Conservation (phyloP, 163 green algal species). For the Chlorella variabilis region DNA sequence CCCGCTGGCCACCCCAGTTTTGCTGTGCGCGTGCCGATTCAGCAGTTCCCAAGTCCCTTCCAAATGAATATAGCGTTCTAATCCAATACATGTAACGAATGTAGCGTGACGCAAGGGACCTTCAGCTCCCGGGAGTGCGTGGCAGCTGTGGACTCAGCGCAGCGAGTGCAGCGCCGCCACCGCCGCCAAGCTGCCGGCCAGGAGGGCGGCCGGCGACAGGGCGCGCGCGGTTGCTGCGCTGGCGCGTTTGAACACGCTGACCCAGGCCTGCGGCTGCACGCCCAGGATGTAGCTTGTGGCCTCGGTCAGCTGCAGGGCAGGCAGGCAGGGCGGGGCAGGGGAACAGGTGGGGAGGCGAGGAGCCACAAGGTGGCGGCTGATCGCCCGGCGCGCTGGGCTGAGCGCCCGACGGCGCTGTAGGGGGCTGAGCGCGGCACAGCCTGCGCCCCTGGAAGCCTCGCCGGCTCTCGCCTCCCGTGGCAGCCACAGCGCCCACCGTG, state of each 20-base stretch:
- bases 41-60: too few relatives aligned
- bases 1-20: background rate
- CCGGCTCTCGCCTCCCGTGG: background rate
- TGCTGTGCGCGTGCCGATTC: too few relatives aligned
- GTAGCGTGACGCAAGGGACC: background rate
- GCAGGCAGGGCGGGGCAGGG: background rate
- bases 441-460: too few relatives aligned
- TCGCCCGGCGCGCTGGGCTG: background rate
- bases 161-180: background rate
- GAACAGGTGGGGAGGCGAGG: too few relatives aligned
- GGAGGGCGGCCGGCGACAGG: background rate
- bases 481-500: background rate
- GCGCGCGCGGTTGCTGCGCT: background rate
- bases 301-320: constrained; percentile 20
- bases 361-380: too few relatives aligned
- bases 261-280: background rate
- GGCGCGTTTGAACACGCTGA: background rate
- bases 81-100: background rate
- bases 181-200: constrained; percentile 7
- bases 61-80: background rate
- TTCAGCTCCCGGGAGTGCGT: too few relatives aligned
- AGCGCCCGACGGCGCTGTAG: too few relatives aligned
- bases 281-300: constrained; percentile 22
- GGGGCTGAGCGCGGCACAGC: too few relatives aligned
- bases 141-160: too few relatives aligned